Base-by-base conservation (phyloP, 2,329 filamentous ascomycete genomes). In the Fusarium caatingaense region DNA sequence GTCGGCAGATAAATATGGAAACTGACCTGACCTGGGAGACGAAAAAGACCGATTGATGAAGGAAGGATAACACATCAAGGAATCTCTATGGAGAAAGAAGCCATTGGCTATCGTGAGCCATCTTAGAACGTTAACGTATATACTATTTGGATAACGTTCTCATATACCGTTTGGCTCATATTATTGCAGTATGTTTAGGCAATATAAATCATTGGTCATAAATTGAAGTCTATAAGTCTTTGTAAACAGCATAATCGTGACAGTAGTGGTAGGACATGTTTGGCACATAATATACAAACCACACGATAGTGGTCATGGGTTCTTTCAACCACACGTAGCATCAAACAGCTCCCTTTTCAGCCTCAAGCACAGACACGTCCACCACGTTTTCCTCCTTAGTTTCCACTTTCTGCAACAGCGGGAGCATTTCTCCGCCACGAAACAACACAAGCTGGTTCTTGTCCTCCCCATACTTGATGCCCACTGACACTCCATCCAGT, bases 401-500 rank as follows among this genome's bases (percentile, higher is more conserved):
- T 8, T 50, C 40, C 23, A 21, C 20, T 53, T 47, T 69, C 32
- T 66, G 42, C 27, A 72, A n/a, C 34, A 76, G 42, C 2, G 76
- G 75, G 21, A 84, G 37, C 41, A 77, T 72, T 71, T 78, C 80
- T 3, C 87, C 88, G 55, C 85, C 82, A 79, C 82, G 86, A 8
- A 83, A 85, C 71, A 91, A 76, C 18, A 87, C 79, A 32, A 89
- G 72, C 63, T 83, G 80, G 46, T 79, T 77, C 48, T 80, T 76
- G 8, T 72, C 72, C 5, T 76, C 73, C 2, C 65, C 74, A 73
- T 86, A 83, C 66, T 80, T 83, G 57, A 84, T 78, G 3, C 79
- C 81, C 18, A 90, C 86, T 1, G 84, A 85, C 25, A 90, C 65
- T 0, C 89, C 90, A 49, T 88, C 85, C 44, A 94, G 77, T 2